Evolutionary conservation across 2,329 filamentous ascomycete genomes (phyloP), one percentile per base, ranked within the genome.

Genomic region (Chrysoporthe deuterocubensis): DNA sequence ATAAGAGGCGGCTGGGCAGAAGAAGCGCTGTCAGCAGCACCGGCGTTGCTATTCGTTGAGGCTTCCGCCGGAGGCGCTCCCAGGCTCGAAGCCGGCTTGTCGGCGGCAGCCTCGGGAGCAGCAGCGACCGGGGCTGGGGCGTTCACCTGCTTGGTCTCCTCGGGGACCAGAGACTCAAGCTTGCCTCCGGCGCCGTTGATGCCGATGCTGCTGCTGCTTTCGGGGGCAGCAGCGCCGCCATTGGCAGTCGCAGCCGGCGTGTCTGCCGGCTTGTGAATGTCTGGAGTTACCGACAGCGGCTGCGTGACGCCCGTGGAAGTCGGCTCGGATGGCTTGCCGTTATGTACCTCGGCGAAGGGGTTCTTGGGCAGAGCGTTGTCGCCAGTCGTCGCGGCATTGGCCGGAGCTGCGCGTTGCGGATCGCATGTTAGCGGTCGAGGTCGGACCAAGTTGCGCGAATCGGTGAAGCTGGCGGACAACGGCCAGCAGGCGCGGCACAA

Each of bases 321-420:
- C 46, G 62, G 37, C 14, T 68, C 66, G 43, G 66, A 58, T 7
- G 48, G 48, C 48, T 69, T 69, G 34, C 44, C 58, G 40, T 40
- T 42, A 44, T 42, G n/a, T n/a, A 50, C 56, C 8, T 64, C 62
- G 57, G 66, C 40, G 16, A 62, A 50, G 3, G 68, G 66, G 5
- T 58, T 63, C 63, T 68, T 68, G 7, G 59, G 52, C 62, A 58
- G 62, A 59, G 68, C 66, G 66, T 68, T 62, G 62, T 63, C 62
- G 66, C 37, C 59, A 34, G 65, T 46, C 7, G 64, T 46, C 37
- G 60, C 52, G 26, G 59, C 32, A 42, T 48, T 50, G 42, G 43
- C 56, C 26, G 60, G 62, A 60, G 67, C 69, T 67, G 64, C 56
- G 62, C 52, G 46, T 32, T 32, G 67, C 26, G 46, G 44, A 34